Base-by-base conservation (phyloP, 345 rosid species). In the Gossypium thurberi region DNA sequence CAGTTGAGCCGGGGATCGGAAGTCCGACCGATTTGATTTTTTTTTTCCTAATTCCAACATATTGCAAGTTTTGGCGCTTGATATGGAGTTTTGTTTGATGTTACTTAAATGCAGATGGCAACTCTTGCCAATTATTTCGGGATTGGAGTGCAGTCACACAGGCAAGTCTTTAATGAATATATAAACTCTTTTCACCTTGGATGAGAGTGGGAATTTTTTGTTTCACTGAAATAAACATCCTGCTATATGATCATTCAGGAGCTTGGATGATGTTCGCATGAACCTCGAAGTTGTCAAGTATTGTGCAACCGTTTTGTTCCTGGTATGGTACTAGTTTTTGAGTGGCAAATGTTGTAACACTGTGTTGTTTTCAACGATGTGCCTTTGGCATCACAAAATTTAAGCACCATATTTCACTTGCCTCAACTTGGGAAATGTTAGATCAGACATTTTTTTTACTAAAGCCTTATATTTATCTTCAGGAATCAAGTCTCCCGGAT, bases 191-290 rank as follows among this genome's bases (percentile, higher is more conserved):
- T 55, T 62, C 37, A 71, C 74, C 12, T 73, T 1, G 8, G 10
- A 79, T 52, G 72, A 65, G 46, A 17, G 50, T 46, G 75, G 50
- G 75, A 66, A 43, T 11, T 55, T 52, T 52, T 1, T 73, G 28
- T 8, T 46, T 20, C 62, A 13, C 48, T 57, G 44, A 53, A 47
- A 18, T 66, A 46, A 61, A 23, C 18, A 48, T 61, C 42, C 11
- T 50, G 69, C 20, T 64, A 68, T 33, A 33, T 78, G 64, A 4
- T 61, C 76, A 58, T 69, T 72, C 86, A 94, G 99, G 93, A 95
- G 99, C 83, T 84, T 95, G 67, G 99, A 88, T 60, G 99, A 95
- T 85, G 97, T 92, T 57, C 77, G 91, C 48, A 87, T 95, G 98
- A 95, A 95, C 82, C 89, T 95, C 76, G 97, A 95, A 85, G 97